Conservation (phyloP, 352 stramenopile genomes). For the Phytophthora tubulina region DNA sequence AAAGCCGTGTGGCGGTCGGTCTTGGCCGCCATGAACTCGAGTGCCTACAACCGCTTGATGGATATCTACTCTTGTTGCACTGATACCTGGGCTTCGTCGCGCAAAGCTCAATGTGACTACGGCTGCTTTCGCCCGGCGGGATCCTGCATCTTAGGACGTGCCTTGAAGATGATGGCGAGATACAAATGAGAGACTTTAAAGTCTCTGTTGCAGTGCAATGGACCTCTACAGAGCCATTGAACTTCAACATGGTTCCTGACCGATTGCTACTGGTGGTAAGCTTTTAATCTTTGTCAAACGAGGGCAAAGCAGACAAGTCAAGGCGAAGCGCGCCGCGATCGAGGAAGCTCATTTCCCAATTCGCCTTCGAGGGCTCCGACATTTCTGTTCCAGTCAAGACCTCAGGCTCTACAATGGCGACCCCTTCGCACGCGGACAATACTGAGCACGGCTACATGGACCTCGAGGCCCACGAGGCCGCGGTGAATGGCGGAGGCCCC, state of each 20-base stretch:
- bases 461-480: slow-evolving; percentile 37
- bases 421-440: slow-evolving; percentile 40
- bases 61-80: too few relatives aligned
- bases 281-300: slow-evolving; percentile 44
- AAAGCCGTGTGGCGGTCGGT: too few relatives aligned
- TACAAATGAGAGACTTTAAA: slow-evolving; percentile 13
- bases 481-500: slow-evolving; percentile 30
- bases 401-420: slow-evolving; percentile 22
- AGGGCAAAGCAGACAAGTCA: neutral
- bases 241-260: slow-evolving; percentile 40
- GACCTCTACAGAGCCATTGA: slow-evolving; percentile 41
- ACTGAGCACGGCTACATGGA: slow-evolving; percentile 47
- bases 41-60: too few relatives aligned
- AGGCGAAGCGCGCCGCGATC: too few relatives aligned
- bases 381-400: slow-evolving; percentile 18
- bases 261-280: slow-evolving; percentile 40
- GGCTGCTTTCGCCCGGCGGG: slow-evolving; percentile 10
- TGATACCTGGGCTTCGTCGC: too few relatives aligned
- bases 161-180: slow-evolving; percentile 23
- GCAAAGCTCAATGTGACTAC: neutral
- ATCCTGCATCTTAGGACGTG: slow-evolving; percentile 12
- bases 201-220: slow-evolving; percentile 14
- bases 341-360: slow-evolving; percentile 32
- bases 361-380: slow-evolving; percentile 27
- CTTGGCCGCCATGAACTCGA: too few relatives aligned